Conservation (phyloP, 495 filamentous ascomycete species). For the Aspergillus asperescens region DNA sequence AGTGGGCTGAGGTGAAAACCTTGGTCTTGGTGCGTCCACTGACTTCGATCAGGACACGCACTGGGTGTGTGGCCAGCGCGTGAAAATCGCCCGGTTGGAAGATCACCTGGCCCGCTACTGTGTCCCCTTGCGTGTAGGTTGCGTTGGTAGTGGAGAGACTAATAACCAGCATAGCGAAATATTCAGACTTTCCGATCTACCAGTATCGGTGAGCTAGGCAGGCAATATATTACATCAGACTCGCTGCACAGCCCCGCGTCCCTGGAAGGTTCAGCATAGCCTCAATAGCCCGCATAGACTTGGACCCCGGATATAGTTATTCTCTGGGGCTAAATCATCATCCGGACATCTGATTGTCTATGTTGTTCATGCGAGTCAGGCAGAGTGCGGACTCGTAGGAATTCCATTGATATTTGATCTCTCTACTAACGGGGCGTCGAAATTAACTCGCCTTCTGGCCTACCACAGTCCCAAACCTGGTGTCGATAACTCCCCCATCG, state of each 20-base stretch:
- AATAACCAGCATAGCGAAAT: background rate
- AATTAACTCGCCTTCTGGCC: background rate
- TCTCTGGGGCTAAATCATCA: too few relatives aligned
- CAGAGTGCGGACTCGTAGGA: too few relatives aligned
- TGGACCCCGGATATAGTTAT: too few relatives aligned
- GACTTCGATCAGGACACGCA: background rate
- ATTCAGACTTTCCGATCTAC: too few relatives aligned
- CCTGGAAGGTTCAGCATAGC: too few relatives aligned
- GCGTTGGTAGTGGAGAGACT: background rate
- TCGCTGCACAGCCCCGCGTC: too few relatives aligned
- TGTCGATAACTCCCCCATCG: background rate
- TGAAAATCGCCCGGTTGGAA: background rate
- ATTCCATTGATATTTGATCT: too few relatives aligned
- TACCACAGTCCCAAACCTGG: constrained; percentile 1
- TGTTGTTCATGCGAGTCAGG: too few relatives aligned
- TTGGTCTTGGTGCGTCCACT: background rate
- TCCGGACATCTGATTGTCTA: too few relatives aligned
- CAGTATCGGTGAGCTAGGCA: background rate
- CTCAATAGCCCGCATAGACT: too few relatives aligned
- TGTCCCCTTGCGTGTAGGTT: background rate
- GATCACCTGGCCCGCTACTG: background rate
- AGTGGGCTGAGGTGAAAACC: background rate
- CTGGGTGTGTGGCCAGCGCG: background rate
- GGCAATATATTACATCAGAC: too few relatives aligned
- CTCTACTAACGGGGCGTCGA: too few relatives aligned